Evolutionary conservation across 495 filamentous ascomycete species (phyloP).

Genomic region (Hypoxylon lienhwacheense): DNA sequence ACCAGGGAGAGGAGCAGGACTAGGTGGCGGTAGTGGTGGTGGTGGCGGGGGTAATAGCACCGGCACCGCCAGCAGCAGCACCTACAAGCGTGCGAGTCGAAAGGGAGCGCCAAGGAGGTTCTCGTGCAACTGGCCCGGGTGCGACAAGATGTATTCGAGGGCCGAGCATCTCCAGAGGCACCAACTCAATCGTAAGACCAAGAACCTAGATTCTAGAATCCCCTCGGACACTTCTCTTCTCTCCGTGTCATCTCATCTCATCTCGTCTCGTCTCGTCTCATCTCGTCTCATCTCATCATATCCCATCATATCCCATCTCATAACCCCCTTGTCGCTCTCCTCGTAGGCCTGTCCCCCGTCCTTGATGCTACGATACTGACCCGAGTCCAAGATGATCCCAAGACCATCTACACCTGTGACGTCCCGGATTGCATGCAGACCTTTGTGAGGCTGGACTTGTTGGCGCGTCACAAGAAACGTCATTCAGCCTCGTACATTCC

Average conservation of each 20-base stretch:
- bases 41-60: slow-evolving; percentile 1
- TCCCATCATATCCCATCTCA: not conserved
- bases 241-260: slow-evolving; percentile 5
- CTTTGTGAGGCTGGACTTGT: slow-evolving; percentile 92
- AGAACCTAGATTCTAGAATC: slow-evolving; percentile 1
- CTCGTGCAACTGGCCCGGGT: slow-evolving; percentile 78
- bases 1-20: slow-evolving; percentile 9
- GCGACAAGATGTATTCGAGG: slow-evolving; percentile 92
- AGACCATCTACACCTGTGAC: slow-evolving; percentile 93
- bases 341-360: slow-evolving; percentile 27
- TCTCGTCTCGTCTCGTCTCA: not conserved
- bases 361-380: slow-evolving; percentile 56
- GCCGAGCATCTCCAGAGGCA: slow-evolving; percentile 83
- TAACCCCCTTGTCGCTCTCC: too few relatives aligned
- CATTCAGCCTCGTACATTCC: slow-evolving; percentile 91
- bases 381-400: slow-evolving; percentile 79
- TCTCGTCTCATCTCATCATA: not conserved
- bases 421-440: slow-evolving; percentile 82
- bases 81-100: slow-evolving; percentile 54
- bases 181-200: slow-evolving; percentile 49
- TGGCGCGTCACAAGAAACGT: slow-evolving; percentile 86
- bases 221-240: too few relatives aligned
- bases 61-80: not conserved
- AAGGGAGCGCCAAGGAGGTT: slow-evolving; percentile 61
- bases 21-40: too few relatives aligned